phyloP scores from a whole-genome alignment of 202 grass and related monocot genomes.

The Elaeis oleifera region DNA sequence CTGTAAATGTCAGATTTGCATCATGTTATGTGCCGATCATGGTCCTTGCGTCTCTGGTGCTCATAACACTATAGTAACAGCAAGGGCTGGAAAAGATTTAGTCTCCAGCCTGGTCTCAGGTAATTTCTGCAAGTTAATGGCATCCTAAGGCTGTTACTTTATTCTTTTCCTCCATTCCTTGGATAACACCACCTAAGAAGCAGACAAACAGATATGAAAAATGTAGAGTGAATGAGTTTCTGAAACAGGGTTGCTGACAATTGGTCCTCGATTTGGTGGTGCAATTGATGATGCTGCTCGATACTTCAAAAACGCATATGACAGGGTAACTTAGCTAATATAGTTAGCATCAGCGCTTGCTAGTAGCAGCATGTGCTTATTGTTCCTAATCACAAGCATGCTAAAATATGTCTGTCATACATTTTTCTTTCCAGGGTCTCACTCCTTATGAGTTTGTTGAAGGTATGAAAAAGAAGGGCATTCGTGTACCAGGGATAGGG shows the following conservation, averaged over 20 bases:
- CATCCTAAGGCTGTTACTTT: conserved; percentile 21
- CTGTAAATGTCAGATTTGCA: conserved; percentile 64
- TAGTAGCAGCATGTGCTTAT: background rate
- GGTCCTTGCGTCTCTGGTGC: conserved; percentile 98
- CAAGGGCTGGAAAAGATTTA: conserved; percentile 94
- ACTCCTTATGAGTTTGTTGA: conserved; percentile 96
- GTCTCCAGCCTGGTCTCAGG: conserved; percentile 99
- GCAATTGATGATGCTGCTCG: conserved; percentile 97
- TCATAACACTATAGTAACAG: conserved; percentile 94
- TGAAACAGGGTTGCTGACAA: conserved; percentile 73
- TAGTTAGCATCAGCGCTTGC: conserved; percentile 1
- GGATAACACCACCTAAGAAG: conserved; percentile 2
- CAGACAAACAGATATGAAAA: too few species aligned
- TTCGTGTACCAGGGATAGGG: conserved; percentile 93
- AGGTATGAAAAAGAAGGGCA: conserved; percentile 99
- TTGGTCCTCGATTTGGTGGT: conserved; percentile 94
- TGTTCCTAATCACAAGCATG: too few species aligned
- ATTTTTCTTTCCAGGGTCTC: conserved; percentile 41
- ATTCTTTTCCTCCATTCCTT: conserved; percentile 9
- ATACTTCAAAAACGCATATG: conserved; percentile 97
- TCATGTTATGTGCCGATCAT: conserved; percentile 97
- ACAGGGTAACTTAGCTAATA: conserved; percentile 42
- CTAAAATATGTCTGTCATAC: too few species aligned
- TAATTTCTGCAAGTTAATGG: conserved; percentile 16
- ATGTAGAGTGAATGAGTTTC: too few species aligned